phyloP scores from a whole-genome alignment of 768 basidiomycete genomes.

The Lactarius akahatsu region DNA sequence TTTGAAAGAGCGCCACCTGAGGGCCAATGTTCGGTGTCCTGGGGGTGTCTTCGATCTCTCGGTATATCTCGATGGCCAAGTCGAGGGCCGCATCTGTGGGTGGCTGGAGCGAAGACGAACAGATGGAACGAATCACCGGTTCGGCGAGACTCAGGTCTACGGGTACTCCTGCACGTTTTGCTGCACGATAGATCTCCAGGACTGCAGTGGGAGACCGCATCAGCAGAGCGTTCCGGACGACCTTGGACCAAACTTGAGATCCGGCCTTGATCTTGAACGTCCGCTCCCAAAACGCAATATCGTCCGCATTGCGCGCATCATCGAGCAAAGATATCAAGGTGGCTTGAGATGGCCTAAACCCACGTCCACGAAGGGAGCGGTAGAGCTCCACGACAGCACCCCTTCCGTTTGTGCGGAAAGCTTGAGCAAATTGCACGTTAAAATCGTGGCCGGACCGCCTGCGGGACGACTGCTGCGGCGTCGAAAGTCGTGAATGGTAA shows the following conservation, averaged over 20 bases:
- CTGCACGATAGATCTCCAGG: conserved; percentile 49
- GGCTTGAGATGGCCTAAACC: conserved; percentile 25
- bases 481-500: conserved; percentile 22
- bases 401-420: conserved; percentile 12
- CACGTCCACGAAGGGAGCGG: conserved; percentile 10
- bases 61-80: conserved; percentile 53
- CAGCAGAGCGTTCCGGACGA: conserved; percentile 53
- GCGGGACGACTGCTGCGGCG: not conserved
- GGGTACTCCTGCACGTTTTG: conserved; percentile 43
- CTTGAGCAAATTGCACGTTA: conserved; percentile 20
- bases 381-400: conserved; percentile 8
- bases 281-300: conserved; percentile 38
- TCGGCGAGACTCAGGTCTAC: conserved; percentile 53
- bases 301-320: conserved; percentile 12
- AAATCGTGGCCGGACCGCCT: conserved; percentile 6
- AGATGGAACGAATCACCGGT: conserved; percentile 55
- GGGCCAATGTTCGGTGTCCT: not conserved
- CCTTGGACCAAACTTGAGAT: conserved; percentile 50
- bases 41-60: conserved; percentile 38
- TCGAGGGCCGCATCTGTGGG: conserved; percentile 48
- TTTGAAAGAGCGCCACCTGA: conserved; percentile 49
- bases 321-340: conserved; percentile 21
- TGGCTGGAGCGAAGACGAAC: conserved; percentile 39
- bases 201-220: conserved; percentile 43
- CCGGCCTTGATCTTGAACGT: conserved; percentile 43